Conservation (phyloP, 2,329 filamentous ascomycete species). For the Dissoconium aciculare region DNA sequence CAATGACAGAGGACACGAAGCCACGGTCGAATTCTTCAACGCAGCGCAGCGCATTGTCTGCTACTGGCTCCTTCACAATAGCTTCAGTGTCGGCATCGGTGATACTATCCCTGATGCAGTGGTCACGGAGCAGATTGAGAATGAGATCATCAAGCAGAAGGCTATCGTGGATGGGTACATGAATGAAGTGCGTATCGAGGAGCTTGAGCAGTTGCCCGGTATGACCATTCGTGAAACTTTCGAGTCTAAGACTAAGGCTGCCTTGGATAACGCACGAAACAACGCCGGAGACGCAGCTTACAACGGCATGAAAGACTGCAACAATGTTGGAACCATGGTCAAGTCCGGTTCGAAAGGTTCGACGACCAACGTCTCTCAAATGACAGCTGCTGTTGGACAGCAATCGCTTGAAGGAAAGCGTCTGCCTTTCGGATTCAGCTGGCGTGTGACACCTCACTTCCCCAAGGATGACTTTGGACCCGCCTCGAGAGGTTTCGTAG, state of each 20-base stretch:
- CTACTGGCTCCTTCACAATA: slow-evolving; percentile 93
- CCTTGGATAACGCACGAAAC: slow-evolving; percentile 89
- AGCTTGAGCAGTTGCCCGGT: slow-evolving; percentile 82
- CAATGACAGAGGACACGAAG: slow-evolving; percentile 79
- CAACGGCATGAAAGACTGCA: slow-evolving; percentile 82
- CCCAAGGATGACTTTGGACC: slow-evolving; percentile 99
- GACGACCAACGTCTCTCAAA: slow-evolving; percentile 98
- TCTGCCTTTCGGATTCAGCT: slow-evolving; percentile 98
- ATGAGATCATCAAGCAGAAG: slow-evolving; percentile 70
- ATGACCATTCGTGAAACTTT: slow-evolving; percentile 99
- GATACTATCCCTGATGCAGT: slow-evolving; percentile 84
- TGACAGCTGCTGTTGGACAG: slow-evolving; percentile 95
- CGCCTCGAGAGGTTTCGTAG: slow-evolving; percentile 91
- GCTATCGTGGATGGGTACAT: slow-evolving; percentile 63
- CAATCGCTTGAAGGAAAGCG: slow-evolving; percentile 97
- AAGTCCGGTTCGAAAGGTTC: slow-evolving; percentile 95
- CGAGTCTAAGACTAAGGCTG: slow-evolving; percentile 89
- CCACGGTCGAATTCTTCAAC: slow-evolving; percentile 89
- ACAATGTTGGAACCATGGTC: slow-evolving; percentile 95
- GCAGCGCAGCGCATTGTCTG: slow-evolving; percentile 87
- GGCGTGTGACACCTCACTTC: slow-evolving; percentile 90
- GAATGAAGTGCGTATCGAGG: slow-evolving; percentile 63
- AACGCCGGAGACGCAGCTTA: slow-evolving; percentile 86
- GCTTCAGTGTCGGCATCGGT: slow-evolving; percentile 95
- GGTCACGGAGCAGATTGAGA: slow-evolving; percentile 74